Percentiles rank a stretch among this genome's conserved stretches.
Conservation (phyloP, 2,329 filamentous ascomycete species). For the Aaosphaeria pasadenensis region DNA sequence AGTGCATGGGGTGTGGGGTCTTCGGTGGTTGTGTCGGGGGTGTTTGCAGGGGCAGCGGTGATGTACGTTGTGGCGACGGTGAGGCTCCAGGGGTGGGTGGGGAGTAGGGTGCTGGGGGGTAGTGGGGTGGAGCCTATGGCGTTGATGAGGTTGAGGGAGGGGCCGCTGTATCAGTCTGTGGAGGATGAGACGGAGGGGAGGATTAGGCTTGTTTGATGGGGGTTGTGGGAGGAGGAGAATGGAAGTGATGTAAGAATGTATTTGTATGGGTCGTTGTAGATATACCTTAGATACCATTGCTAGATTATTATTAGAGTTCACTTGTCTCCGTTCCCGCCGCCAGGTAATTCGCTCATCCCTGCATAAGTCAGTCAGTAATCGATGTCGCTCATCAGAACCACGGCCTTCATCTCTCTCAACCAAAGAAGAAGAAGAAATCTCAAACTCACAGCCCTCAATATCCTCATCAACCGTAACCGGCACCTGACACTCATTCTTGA, state of each 20-base stretch:
- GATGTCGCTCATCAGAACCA: neutral
- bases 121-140: too few species aligned
- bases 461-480: slow-evolving; percentile 12
- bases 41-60: too few species aligned
- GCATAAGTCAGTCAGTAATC: neutral
- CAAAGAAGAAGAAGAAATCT: neutral
- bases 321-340: slow-evolving; percentile 4
- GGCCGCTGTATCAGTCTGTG: neutral
- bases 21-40: too few species aligned
- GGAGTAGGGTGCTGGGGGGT: too few species aligned
- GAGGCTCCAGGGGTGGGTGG: too few species aligned
- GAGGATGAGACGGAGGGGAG: neutral
- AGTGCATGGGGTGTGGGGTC: too few species aligned
- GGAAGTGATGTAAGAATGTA: too few species aligned
- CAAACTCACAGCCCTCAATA: slow-evolving; percentile 16
- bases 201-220: too few species aligned
- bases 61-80: too few species aligned
- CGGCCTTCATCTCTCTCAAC: neutral
- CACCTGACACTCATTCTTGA: slow-evolving; percentile 13
- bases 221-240: too few species aligned
- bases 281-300: too few species aligned
- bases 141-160: neutral
- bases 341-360: slow-evolving; percentile 11
- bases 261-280: too few species aligned
- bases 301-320: neutral